Evolutionary conservation across 1,139 yeast species (phyloP).

Genomic region (Suzukiozyma palmioleophila): DNA sequence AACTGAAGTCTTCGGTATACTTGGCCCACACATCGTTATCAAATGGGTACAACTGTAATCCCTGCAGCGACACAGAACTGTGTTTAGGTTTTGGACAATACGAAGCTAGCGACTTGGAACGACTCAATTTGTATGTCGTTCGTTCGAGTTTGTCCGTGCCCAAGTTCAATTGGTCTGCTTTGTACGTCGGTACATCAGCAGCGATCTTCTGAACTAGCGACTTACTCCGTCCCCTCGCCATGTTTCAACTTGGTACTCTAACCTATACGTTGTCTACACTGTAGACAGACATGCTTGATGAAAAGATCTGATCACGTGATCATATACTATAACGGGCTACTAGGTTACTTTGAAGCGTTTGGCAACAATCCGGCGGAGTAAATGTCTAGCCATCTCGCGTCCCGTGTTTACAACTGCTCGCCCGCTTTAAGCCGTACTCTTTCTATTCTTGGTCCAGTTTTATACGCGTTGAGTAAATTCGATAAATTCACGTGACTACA

Average conservation of each 20-base stretch:
- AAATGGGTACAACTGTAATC: conserved; percentile 29
- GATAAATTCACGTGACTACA: no score
- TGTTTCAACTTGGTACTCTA: conserved; percentile 6
- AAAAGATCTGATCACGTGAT: not conserved
- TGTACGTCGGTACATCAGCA: conserved; percentile 29
- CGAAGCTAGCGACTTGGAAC: conserved; percentile 16
- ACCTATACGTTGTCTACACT: no score
- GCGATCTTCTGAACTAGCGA: conserved; percentile 49
- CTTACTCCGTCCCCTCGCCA: conserved; percentile 42
- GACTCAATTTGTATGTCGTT: conserved; percentile 8
- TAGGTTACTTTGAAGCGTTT: no score
- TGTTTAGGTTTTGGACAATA: not conserved
- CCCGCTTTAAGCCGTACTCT: no score
- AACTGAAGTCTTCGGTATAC: conserved; percentile 32
- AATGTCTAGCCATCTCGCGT: no score
- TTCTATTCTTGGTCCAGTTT: no score
- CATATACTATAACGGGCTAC: not conserved
- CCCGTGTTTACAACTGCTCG: no score
- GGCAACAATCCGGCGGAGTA: no score
- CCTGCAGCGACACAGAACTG: not conserved
- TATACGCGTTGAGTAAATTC: no score
- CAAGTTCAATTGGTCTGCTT: conserved; percentile 15
- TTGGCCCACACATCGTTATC: conserved; percentile 28
- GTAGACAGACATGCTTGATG: not conserved
- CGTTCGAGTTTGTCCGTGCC: conserved; percentile 3